A percentile compares a stretch with the other conserved stretches of the same genome.
Conservation (phyloP, 176 grass and related monocot genomes). For the Cymbopogon citratus region DNA sequence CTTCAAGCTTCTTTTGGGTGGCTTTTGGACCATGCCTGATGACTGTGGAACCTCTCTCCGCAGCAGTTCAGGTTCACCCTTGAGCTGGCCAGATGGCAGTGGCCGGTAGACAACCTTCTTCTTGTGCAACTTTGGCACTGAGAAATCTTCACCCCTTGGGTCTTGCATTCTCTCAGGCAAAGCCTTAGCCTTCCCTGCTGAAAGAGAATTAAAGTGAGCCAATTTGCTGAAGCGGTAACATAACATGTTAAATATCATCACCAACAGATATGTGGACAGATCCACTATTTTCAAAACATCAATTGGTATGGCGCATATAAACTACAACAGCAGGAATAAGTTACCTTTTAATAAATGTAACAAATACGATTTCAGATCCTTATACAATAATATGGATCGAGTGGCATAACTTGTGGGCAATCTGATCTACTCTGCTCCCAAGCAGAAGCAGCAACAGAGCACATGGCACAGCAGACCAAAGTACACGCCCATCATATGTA, state of each 20-base stretch:
- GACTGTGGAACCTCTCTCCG: constrained; percentile 27
- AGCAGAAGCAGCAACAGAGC: not conserved
- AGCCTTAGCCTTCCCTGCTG: constrained; percentile 10
- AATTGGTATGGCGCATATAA: not conserved
- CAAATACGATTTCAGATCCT: not conserved
- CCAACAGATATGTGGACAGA: not conserved
- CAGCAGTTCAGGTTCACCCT: constrained; percentile 28
- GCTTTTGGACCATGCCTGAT: constrained; percentile 38
- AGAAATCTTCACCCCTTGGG: constrained; percentile 36
- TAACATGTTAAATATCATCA: not conserved
- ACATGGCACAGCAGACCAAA: not conserved
- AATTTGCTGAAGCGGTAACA: not conserved
- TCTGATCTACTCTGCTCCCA: not conserved
- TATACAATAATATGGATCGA: not conserved
- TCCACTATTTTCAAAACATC: not conserved
- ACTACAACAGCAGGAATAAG: not conserved
- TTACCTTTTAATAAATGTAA: not conserved
- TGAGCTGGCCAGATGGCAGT: constrained; percentile 28
- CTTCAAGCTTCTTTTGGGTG: constrained; percentile 47
- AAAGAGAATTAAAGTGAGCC: constrained; percentile 18
- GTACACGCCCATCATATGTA: not conserved
- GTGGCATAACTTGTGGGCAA: not conserved
- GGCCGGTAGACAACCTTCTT: constrained; percentile 39
- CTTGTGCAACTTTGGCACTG: constrained; percentile 44
- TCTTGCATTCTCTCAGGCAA: constrained; percentile 46